Base-by-base conservation (phyloP, 306 rosid species). In the Myrica gale region DNA sequence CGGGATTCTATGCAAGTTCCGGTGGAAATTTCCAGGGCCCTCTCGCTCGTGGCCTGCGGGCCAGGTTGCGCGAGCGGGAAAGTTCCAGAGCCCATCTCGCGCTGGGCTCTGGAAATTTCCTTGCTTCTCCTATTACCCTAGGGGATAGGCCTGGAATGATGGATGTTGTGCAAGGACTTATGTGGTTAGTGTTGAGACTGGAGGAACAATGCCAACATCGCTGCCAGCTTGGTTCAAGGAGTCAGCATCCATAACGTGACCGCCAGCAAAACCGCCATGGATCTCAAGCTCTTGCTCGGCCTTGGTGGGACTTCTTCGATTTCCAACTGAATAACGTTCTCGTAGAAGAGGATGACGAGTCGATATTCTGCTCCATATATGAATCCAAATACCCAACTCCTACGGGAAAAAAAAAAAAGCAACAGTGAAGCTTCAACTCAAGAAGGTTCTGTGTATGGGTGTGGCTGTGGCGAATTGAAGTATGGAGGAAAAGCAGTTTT, bases 401-500 rank as follows among this genome's bases (percentile, higher is more conserved):
- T 17, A 0, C 63, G 16, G 12, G 10, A 19, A 53, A 70, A 0
- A 19, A 53, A 70, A 0, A 2, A 93, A 93, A 81, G 98, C 98
- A 1, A 90, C 74, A 85, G 91, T 93, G 0, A 90, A 93, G 76
- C 89, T 93, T 75, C 98, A 93, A 79, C 82, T 93, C 21, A 93
- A 93, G 83, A 93, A 88, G 89, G 97, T 90, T 68, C 90, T 93
- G 12, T 91, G 96, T 72, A 91, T 93, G 97, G 98, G 97, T 51
- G 96, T 91, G 32, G 97, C 93, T 11, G 97, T 91, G 1, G 98
- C 96, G 2, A 93, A 93, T 74, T 80, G 87, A 13, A 81, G 90
- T 17, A 93, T 90, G 98, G 98, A 93, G 74, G 97, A 93, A 85
- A 93, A 93, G 45, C 98, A 90, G 74, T 80, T 93, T 93, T 93